These are phyloP conservation scores for Metschnikowia rubicola DNA, from an alignment of 805 yeast genomes.

Conservation along the genomic window DNA sequence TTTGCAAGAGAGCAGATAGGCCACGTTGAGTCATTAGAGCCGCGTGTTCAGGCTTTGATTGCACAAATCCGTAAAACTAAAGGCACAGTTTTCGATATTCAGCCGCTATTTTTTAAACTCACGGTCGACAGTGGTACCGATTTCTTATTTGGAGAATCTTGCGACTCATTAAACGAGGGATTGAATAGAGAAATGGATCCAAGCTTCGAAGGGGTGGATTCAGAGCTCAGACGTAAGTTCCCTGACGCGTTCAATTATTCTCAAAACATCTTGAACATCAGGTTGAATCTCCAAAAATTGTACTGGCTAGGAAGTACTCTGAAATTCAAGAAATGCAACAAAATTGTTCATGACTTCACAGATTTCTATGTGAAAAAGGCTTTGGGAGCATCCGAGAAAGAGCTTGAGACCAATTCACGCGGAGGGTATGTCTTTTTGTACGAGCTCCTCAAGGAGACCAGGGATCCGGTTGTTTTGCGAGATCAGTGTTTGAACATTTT, in stretches of 20 bases:
- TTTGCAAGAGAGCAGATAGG: conserved; percentile 27
- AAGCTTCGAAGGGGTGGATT: conserved; percentile 6
- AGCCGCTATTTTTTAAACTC: conserved; percentile 16
- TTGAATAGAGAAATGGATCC: not conserved
- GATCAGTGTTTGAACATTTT: conserved; percentile 51
- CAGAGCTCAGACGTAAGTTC: conserved; percentile 9
- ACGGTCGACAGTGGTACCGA: conserved; percentile 19
- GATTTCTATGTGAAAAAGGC: conserved; percentile 39
- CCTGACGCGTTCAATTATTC: conserved; percentile 16
- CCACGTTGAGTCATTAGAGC: conserved; percentile 25
- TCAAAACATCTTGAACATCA: conserved; percentile 11
- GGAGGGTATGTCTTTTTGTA: conserved; percentile 46
- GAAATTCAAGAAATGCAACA: conserved; percentile 14
- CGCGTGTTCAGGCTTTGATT: conserved; percentile 19
- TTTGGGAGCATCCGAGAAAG: conserved; percentile 28
- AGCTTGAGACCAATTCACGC: conserved; percentile 27
- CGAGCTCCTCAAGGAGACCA: conserved; percentile 47
- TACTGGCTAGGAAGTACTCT: conserved; percentile 11
- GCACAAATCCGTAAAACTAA: conserved; percentile 13
- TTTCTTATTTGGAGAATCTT: conserved; percentile 18
- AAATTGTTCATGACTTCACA: conserved; percentile 14
- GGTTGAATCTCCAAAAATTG: conserved; percentile 14
- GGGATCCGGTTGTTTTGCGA: conserved; percentile 44
- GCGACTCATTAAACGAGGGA: conserved; percentile 15
- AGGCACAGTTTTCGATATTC: conserved; percentile 13